Conservation (phyloP, 2,329 filamentous ascomycete genomes). For the Domatiomyces globalis region DNA sequence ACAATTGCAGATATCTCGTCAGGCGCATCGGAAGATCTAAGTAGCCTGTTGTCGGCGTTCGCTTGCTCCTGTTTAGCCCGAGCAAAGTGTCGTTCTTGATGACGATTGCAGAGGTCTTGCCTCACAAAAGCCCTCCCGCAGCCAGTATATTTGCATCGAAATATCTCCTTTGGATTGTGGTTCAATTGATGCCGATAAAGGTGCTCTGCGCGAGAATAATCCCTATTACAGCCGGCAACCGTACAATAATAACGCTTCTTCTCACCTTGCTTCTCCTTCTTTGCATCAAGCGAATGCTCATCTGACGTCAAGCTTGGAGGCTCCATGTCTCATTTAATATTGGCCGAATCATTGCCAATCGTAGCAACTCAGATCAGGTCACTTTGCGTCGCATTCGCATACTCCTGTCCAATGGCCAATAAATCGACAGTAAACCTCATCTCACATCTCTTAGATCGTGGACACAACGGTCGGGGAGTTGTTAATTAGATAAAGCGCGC, state of each 20-base stretch:
- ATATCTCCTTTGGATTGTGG: conserved; percentile 89
- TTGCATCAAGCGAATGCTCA: neutral
- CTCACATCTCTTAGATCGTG: no score
- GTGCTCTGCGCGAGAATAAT: conserved; percentile 89
- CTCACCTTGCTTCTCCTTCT: neutral
- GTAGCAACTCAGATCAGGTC: neutral
- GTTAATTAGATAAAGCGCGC: neutral
- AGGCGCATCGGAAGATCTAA: neutral
- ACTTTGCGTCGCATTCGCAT: neutral
- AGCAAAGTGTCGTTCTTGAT: conserved; percentile 65
- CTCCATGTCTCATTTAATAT: neutral
- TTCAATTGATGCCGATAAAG: conserved; percentile 92
- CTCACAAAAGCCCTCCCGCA: conserved; percentile 84
- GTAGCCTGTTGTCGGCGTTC: conserved; percentile 24
- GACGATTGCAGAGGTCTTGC: conserved; percentile 76
- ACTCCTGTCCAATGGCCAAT: neutral
- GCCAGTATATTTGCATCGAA: conserved; percentile 79
- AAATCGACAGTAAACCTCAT: neutral
- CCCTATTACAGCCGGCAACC: conserved; percentile 77
- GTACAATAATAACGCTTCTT: conserved; percentile 54
- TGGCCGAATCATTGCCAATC: neutral
- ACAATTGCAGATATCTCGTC: neutral
- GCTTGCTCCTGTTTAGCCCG: conserved; percentile 35
- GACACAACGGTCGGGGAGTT: neutral
- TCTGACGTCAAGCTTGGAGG: neutral